phyloP scores from a whole-genome alignment of 371 early-diverging fungal species.

The Amoeboradix gromovi region DNA sequence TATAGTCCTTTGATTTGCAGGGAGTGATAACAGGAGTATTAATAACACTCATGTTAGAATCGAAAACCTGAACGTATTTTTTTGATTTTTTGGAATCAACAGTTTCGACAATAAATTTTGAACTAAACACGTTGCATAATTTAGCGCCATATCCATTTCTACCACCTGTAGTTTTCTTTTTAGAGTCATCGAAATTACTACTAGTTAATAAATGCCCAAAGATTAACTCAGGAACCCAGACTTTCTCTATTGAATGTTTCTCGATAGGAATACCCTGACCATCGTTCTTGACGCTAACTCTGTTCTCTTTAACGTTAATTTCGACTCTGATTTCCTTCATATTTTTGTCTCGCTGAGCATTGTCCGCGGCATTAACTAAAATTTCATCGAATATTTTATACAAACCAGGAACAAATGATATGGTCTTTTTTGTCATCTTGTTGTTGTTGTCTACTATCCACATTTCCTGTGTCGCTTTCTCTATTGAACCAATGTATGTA shows the following conservation, averaged over 20 bases:
- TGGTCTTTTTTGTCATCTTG: slow-evolving; percentile 36
- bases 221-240: slow-evolving; percentile 96
- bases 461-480: slow-evolving; percentile 47
- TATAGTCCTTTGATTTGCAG: slow-evolving; percentile 36
- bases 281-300: slow-evolving; percentile 79
- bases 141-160: slow-evolving; percentile 99
- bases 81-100: slow-evolving; percentile 39
- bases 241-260: slow-evolving; percentile 68
- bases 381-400: slow-evolving; percentile 99
- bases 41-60: slow-evolving; percentile 54
- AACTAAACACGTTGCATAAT: slow-evolving; percentile 94
- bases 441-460: slow-evolving; percentile 42
- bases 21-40: slow-evolving; percentile 42
- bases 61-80: slow-evolving; percentile 57
- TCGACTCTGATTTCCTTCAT: slow-evolving; percentile 80
- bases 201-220: slow-evolving; percentile 97
- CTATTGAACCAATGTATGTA: slow-evolving; percentile 94
- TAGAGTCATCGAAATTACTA: slow-evolving; percentile 92
- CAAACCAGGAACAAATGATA: slow-evolving; percentile 79
- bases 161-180: slow-evolving; percentile 96
- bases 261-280: slow-evolving; percentile 93
- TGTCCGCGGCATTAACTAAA: slow-evolving; percentile 64
- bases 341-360: slow-evolving; percentile 42
- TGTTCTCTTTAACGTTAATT: slow-evolving; percentile 48
- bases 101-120: slow-evolving; percentile 88